These are phyloP conservation scores for Corynespora cassiicola DNA, from an alignment of 2,329 filamentous ascomycete genomes.

Conservation along the genomic window DNA sequence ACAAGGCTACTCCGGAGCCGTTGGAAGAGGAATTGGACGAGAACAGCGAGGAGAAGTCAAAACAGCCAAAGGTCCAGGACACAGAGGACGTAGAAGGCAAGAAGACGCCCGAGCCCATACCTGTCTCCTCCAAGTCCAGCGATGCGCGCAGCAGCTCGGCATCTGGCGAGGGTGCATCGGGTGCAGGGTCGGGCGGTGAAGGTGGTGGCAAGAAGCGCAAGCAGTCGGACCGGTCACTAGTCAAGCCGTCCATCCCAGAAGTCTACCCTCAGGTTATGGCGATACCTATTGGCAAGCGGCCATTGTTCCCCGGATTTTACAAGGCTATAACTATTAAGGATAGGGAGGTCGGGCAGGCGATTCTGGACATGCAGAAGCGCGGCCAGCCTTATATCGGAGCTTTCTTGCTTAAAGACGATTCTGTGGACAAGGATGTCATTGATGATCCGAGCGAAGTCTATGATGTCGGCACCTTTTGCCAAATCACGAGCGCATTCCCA, in stretches of 20 bases:
- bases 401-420: slow-evolving; percentile 96
- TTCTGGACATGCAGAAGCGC: slow-evolving; percentile 94
- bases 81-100: slow-evolving; percentile 51
- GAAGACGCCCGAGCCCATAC: slow-evolving; percentile 58
- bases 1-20: slow-evolving; percentile 55
- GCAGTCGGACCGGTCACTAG: slow-evolving; percentile 74
- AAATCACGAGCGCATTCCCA: slow-evolving; percentile 95
- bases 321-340: slow-evolving; percentile 98
- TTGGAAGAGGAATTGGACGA: slow-evolving; percentile 51
- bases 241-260: slow-evolving; percentile 90
- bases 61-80: slow-evolving; percentile 51
- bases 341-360: slow-evolving; percentile 86
- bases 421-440: slow-evolving; percentile 91
- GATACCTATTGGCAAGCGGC: slow-evolving; percentile 91
- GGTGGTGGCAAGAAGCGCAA: slow-evolving; percentile 73
- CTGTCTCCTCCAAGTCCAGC: slow-evolving; percentile 57
- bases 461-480: slow-evolving; percentile 95
- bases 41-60: slow-evolving; percentile 48
- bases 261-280: slow-evolving; percentile 98
- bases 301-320: slow-evolving; percentile 96
- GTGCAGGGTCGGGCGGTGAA: slow-evolving; percentile 60
- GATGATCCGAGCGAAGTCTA: slow-evolving; percentile 90
- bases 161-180: slow-evolving; percentile 55
- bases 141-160: slow-evolving; percentile 68
- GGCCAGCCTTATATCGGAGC: slow-evolving; percentile 97